Base-by-base conservation (phyloP, 495 filamentous ascomycete genomes). In the Cercophora newfieldiana region DNA sequence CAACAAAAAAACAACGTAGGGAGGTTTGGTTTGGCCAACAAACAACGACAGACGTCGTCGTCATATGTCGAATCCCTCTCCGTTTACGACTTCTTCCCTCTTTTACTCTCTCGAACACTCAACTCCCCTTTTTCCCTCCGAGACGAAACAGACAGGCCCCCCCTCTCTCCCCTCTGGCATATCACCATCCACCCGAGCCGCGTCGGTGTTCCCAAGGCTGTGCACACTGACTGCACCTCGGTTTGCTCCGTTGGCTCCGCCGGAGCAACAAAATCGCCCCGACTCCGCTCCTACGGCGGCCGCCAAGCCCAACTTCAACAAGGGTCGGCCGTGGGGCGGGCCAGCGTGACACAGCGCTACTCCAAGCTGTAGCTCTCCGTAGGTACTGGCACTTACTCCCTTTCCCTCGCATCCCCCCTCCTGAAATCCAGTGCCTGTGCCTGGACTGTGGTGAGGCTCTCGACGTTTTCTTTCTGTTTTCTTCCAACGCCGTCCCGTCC, bases 261-360 rank as follows among this genome's bases (percentile, higher is more conserved):
- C 63, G 63, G 63, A 65, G 25, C 53, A 51, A 18, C 22, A 6
- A 21, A 22, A 47, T 59, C n/a, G 7, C 54, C 53, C 63, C 63
- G 63, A 59, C 63, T 65, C 63, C 63, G 63, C 33, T 53, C 55
- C 63, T 59, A 53, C 55, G 63, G 51, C 62, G 59, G 21, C 3
- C 21, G 18, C n/a, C 48, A 24, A 63, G 21, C 26, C 47, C 18
- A 10, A 26, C 47, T 26, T n/a, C 14, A 14, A 44, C 21, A 18
- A 49, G 12, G 16, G 18, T 28, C 24, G n/a, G 22, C 24, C 25
- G 14, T 3, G 24, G 25, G n/a, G 30, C 47, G 19, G 19, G 12
- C 16, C 22, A 30, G n/a, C 21, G 50, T 53, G 19, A 53, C 50
- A 56, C 25, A 24, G 53, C 25, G 29, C 53, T 56, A 4, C 21